These are phyloP conservation scores for Ophiocordyceps camponoti-saundersi DNA, from an alignment of 2,329 filamentous ascomycete genomes.

Conservation along the genomic window DNA sequence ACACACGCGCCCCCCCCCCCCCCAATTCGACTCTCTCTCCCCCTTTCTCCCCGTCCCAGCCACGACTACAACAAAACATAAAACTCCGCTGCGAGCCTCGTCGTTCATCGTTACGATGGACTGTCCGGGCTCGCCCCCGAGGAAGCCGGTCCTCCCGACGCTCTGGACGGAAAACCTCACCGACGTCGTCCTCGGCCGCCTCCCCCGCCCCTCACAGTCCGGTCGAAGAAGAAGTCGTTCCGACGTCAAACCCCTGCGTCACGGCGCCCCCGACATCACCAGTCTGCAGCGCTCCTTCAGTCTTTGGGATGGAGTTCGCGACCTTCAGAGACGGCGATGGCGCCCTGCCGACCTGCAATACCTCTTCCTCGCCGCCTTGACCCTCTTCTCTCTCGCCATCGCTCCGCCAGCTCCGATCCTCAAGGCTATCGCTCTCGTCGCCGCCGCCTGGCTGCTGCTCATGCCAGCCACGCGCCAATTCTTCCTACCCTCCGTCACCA, in stretches of 20 bases:
- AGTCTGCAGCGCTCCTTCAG: slow-evolving; percentile 69
- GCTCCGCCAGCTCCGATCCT: slow-evolving; percentile 65
- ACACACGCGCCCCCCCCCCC: background rate
- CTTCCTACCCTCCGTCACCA: slow-evolving; percentile 71
- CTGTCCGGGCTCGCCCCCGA: slow-evolving; percentile 16
- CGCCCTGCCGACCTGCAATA: slow-evolving; percentile 75
- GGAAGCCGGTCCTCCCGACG: slow-evolving; percentile 23
- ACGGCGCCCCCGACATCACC: slow-evolving; percentile 44
- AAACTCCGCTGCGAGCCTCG: background rate
- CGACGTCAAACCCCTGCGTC: slow-evolving; percentile 17
- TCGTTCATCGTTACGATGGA: slow-evolving; percentile 17
- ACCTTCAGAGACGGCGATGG: slow-evolving; percentile 65
- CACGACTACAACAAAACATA: background rate
- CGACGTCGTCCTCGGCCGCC: slow-evolving; percentile 23
- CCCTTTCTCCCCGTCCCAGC: background rate
- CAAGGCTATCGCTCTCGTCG: slow-evolving; percentile 56
- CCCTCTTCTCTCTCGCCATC: slow-evolving; percentile 69
- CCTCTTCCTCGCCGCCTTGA: slow-evolving; percentile 52
- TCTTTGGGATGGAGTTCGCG: slow-evolving; percentile 57
- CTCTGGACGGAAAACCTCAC: slow-evolving; percentile 23
- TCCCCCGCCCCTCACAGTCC: slow-evolving; percentile 21
- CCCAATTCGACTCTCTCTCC: background rate
- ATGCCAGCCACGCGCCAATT: slow-evolving; percentile 82
- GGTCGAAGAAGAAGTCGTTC: slow-evolving; percentile 20
- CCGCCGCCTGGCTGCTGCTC: slow-evolving; percentile 52